phyloP scores from a whole-genome alignment of 768 basidiomycete species.

The Lactarius tabidus region DNA sequence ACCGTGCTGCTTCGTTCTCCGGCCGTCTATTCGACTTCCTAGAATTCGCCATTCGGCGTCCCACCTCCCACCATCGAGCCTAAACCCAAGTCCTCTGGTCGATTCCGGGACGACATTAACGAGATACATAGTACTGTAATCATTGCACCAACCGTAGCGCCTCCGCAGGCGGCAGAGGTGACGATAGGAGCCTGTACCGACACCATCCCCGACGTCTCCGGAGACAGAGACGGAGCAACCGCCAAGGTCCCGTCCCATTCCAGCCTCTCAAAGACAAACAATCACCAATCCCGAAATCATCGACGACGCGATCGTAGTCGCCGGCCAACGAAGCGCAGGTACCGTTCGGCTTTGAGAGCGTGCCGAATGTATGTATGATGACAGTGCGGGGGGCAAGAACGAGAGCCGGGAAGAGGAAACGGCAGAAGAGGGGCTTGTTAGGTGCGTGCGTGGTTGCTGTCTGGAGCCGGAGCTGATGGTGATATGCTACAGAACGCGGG shows the following conservation, averaged over 20 bases:
- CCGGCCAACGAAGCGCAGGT: conserved; percentile 69
- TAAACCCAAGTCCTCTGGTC: conserved; percentile 6
- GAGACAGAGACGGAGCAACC: conserved; percentile 38
- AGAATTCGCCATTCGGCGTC: conserved; percentile 43
- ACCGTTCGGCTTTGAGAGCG: conserved; percentile 64
- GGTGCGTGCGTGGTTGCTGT: conserved; percentile 4
- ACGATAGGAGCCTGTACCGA: no score
- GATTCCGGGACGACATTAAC: conserved; percentile 53
- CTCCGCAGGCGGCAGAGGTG: no score
- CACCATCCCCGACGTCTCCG: conserved; percentile 7
- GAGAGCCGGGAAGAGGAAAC: conserved; percentile 34
- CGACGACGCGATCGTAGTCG: conserved; percentile 68
- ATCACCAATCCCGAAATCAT: conserved; percentile 32
- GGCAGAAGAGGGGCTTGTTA: conserved; percentile 37
- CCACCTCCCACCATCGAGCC: neutral
- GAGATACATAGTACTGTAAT: conserved; percentile 65
- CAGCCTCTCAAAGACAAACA: conserved; percentile 53
- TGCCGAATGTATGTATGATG: conserved; percentile 72
- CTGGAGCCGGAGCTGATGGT: neutral
- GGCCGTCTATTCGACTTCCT: conserved; percentile 29
- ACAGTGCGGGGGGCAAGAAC: conserved; percentile 35
- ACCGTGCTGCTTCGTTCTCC: neutral
- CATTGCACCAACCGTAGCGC: conserved; percentile 54
- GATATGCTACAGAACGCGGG: conserved; percentile 27
- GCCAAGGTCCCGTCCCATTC: conserved; percentile 79